Percentiles rank a stretch among this genome's conserved stretches.
phyloP scores from a whole-genome alignment of 805 yeast genomes.

The Spathaspora sp. region DNA sequence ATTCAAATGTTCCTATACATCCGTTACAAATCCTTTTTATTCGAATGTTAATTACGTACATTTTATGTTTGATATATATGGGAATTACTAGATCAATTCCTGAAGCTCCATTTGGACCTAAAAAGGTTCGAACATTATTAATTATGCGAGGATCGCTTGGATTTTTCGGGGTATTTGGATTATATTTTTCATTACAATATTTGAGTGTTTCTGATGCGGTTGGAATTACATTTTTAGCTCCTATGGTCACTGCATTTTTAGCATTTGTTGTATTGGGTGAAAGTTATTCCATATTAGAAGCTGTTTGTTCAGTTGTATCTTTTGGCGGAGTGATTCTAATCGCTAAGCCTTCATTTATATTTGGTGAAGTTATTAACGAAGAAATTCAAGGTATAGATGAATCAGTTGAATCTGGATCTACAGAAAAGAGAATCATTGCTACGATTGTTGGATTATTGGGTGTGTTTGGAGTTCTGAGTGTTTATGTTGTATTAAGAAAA shows the following conservation, averaged over 20 bases:
- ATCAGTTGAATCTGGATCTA: conserved; percentile 47
- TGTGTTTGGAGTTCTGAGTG: conserved; percentile 64
- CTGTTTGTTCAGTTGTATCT: conserved; percentile 63
- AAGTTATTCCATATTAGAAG: conserved; percentile 62
- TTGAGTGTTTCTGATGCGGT: conserved; percentile 79
- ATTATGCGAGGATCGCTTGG: conserved; percentile 68
- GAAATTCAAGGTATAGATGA: conserved; percentile 28
- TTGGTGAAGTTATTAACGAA: conserved; percentile 41
- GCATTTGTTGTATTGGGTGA: conserved; percentile 71
- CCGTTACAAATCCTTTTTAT: conserved; percentile 77
- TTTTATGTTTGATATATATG: conserved; percentile 57
- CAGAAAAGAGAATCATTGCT: conserved; percentile 58
- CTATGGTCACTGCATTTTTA: conserved; percentile 69
- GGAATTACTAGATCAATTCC: conserved; percentile 44
- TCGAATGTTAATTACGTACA: conserved; percentile 71
- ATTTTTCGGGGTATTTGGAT: conserved; percentile 72
- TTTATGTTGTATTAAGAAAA: conserved; percentile 66
- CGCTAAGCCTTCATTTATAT: conserved; percentile 74
- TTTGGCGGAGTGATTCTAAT: conserved; percentile 74
- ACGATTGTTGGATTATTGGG: conserved; percentile 62
- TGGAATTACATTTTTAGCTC: conserved; percentile 73
- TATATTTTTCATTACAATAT: conserved; percentile 71
- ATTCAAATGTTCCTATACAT: conserved; percentile 57
- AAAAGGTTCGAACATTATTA: conserved; percentile 49
- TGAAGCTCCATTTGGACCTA: conserved; percentile 70